Evolutionary conservation across 768 basidiomycete species (phyloP).

Genomic region (Leucosporidium yakuticum): DNA sequence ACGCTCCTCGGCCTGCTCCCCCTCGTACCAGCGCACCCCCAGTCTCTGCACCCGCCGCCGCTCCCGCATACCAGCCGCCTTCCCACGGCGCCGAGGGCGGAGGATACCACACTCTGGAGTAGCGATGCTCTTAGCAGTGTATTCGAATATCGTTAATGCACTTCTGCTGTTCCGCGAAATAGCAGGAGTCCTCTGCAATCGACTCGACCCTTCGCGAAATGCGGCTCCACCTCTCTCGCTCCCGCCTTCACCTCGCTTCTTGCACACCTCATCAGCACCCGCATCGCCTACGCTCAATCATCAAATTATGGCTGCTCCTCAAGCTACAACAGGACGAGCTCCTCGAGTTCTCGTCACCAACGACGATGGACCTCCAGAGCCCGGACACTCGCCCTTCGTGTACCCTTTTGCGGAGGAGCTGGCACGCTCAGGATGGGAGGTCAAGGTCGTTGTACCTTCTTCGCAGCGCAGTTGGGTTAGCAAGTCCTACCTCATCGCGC

Average conservation of each 20-base stretch:
- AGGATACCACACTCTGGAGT: constrained; percentile 29
- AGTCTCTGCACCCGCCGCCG: no score
- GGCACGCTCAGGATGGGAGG: constrained; percentile 40
- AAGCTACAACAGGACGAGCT: background rate
- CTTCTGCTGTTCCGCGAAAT: no score
- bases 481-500: constrained; percentile 43
- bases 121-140: background rate
- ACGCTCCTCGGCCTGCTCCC: no score
- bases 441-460: constrained; percentile 45
- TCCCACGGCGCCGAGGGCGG: constrained; percentile 19
- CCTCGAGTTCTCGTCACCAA: constrained; percentile 36
- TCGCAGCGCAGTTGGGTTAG: constrained; percentile 45
- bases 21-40: no score
- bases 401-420: constrained; percentile 43
- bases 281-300: no score
- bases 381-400: constrained; percentile 44
- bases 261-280: no score
- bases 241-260: no score
- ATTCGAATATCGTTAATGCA: background rate
- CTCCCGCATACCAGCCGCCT: no score
- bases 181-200: no score
- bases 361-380: constrained; percentile 44
- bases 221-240: no score
- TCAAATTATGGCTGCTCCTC: no score
- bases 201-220: no score